A percentile compares a stretch with the other conserved stretches of the same genome.
Evolutionary conservation across 495 filamentous ascomycete species (phyloP).

Genomic region (Penicillium robsamsonii): DNA sequence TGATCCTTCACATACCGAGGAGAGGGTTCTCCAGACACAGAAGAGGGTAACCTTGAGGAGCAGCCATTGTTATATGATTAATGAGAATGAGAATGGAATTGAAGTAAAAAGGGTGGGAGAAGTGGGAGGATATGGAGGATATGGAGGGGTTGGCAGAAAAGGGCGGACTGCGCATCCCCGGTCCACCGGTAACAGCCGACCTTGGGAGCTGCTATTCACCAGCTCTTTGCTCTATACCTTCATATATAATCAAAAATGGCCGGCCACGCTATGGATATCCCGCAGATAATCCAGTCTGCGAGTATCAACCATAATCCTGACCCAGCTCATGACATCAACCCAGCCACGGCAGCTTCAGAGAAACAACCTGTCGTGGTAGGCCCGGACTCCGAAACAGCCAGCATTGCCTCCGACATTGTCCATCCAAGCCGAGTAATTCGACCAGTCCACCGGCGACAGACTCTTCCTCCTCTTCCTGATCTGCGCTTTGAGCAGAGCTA

Average conservation of each 20-base stretch:
- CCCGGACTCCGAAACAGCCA: conserved; percentile 48
- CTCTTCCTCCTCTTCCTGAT: conserved; percentile 84
- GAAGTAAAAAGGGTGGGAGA: conserved; percentile 20
- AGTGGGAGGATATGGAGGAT: conserved; percentile 17
- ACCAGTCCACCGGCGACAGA: conserved; percentile 50
- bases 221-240: not conserved
- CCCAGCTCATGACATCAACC: conserved; percentile 73
- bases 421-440: conserved; percentile 54
- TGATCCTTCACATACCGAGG: conserved; percentile 62
- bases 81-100: conserved; percentile 7
- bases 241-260: conserved; percentile 28
- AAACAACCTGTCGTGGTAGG: conserved; percentile 47
- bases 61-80: conserved; percentile 56
- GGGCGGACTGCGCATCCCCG: conserved; percentile 18
- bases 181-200: conserved; percentile 8
- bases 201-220: conserved; percentile 1
- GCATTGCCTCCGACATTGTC: conserved; percentile 45
- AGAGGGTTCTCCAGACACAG: conserved; percentile 95
- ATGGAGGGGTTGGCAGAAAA: conserved; percentile 31
- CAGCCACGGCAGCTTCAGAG: conserved; percentile 65
- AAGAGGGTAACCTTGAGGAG: conserved; percentile 73
- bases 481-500: conserved; percentile 97
- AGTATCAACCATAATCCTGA: conserved; percentile 69
- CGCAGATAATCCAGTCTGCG: conserved; percentile 75
- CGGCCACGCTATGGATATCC: conserved; percentile 57